Evolutionary conservation across 1,284 basidiomycete species (phyloP), one percentile per base, ranked within the genome.

Genomic region (Austroboletus olivaceoglutinosus): DNA sequence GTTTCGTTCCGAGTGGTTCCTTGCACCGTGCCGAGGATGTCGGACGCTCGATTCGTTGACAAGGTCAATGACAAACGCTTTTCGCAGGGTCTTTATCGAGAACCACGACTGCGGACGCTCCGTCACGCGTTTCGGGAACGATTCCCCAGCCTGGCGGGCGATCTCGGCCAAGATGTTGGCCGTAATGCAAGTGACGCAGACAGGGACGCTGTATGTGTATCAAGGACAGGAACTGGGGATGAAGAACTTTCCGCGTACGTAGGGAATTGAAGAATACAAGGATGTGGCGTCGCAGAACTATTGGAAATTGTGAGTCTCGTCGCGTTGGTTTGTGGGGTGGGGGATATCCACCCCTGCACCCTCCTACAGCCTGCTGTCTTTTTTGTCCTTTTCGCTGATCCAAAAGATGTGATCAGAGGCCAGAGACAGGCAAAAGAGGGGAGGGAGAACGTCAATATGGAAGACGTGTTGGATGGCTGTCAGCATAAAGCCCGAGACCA

Each of bases 201-300:
- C 76, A 2, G 89, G 88, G 3, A 88, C 88, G 12, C 67, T 85
- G 54, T 91, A 82, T 63, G 72, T 91, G 13, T 89, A 83, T 65
- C 85, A 90, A 69, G 86, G 89, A 3, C 73, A 89, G 67, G 86
- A 89, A 60, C 76, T 91, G 1, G 88, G 81, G 0, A 73, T 86
- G 69, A 78, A 75, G 67, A 91, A 91, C 54, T 77, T 88, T 38
- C 85, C 87, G 8, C 61, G 71, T 29, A 65, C 70, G 5, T 89
- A 87, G 86, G 76, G 77, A 0, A 72, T 86, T n/a, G 81, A 86
- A 48, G 86, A 89, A 54, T 89, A 85, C 64, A 83, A 82, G 61
- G 87, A 89, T 56, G 74, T 85, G 19, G 80, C 80, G 39, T 73
- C 79, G 4, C 70, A 74, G 53, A 85, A 83, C 57, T 81, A 71